phyloP scores from a whole-genome alignment of 2,329 filamentous ascomycete genomes.

The Rhexocercosporidium sp. region DNA sequence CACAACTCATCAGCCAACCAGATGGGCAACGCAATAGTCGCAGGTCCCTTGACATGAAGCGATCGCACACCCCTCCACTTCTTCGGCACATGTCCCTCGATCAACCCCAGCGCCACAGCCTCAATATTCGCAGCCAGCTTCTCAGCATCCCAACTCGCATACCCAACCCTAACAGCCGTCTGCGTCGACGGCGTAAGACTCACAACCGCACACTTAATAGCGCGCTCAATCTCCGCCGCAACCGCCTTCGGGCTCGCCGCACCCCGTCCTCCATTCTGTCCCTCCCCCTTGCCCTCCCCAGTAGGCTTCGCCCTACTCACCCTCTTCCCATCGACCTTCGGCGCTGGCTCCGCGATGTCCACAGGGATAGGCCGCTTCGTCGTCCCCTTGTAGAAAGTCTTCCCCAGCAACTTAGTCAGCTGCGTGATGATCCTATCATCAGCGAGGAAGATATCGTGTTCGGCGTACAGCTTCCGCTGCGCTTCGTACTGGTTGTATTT shows the following conservation, averaged over 20 bases:
- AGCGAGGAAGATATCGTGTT: constrained; percentile 93
- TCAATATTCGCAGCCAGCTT: constrained; percentile 82
- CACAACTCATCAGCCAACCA: constrained; percentile 94
- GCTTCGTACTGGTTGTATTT: constrained; percentile 91
- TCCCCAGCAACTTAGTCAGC: constrained; percentile 81
- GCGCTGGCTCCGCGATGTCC: constrained; percentile 65
- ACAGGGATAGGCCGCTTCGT: constrained; percentile 88
- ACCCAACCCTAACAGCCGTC: constrained; percentile 80
- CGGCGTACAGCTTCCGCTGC: constrained; percentile 78
- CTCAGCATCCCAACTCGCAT: constrained; percentile 73
- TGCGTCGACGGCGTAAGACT: constrained; percentile 79
- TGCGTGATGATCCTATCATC: constrained; percentile 82
- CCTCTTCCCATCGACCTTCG: constrained; percentile 64
- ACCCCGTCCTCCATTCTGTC: constrained; percentile 51
- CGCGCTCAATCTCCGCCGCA: constrained; percentile 80
- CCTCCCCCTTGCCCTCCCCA: constrained; percentile 40
- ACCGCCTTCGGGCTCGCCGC: constrained; percentile 57
- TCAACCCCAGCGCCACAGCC: constrained; percentile 70
- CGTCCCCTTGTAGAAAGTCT: constrained; percentile 87
- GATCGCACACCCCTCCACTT: constrained; percentile 86
- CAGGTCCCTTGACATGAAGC: constrained; percentile 88
- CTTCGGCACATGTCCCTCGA: constrained; percentile 81
- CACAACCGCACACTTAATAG: constrained; percentile 78
- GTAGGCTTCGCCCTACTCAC: constrained; percentile 58
- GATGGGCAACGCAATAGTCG: constrained; percentile 88